Evolutionary conservation across 176 grass and related monocot species (phyloP), one percentile per base, ranked within the genome.

Genomic region (Carex cristatella): DNA sequence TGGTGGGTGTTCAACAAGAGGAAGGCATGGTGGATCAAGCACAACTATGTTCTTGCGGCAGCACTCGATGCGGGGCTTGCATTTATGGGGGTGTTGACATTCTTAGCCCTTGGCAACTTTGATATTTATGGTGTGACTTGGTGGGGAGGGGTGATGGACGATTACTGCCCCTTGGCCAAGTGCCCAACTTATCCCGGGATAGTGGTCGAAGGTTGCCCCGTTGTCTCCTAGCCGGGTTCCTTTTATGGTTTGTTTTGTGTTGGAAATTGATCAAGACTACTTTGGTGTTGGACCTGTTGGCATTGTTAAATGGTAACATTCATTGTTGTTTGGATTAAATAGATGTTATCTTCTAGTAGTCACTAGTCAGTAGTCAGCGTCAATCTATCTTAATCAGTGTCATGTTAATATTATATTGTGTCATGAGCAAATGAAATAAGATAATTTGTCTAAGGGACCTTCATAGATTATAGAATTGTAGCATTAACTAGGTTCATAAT

Each of bases 111-210:
- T 0, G 94, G 86, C 0, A 83, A 86, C 81, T 87, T 85, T 14
- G 86, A 93, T 35, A 58, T 89, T 62, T 84, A 87, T 66, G 87
- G 79, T 3, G 64, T 89, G 1, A 35, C 44, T 38, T 97, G 91
- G 94, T 93, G 91, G 87, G 94, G 94, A 37, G 86, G 69, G 7
- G 28, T 76, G 4, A 11, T 86, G 9, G 89, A 89, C 37, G 91
- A 88, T 27, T 85, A 81, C 2, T 96, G 94, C 78, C 69, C 89
- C 14, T 65, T 96, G 53, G 91, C 91, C 5, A 60, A 44, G 7
- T 96, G 94, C 49, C 91, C 94, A 5, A 96, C 86, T 0, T 77
- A 84, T 10, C 84, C 85, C 27, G 86, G 91, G 1, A 79, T 93
- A 1, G 12, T 83, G 6, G 58, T 86, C 3, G 80, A 74, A 3